A percentile compares a stretch with the other conserved stretches of the same genome.
Conservation (phyloP, 2,329 filamentous ascomycete species). For the Fusarium sp. region DNA sequence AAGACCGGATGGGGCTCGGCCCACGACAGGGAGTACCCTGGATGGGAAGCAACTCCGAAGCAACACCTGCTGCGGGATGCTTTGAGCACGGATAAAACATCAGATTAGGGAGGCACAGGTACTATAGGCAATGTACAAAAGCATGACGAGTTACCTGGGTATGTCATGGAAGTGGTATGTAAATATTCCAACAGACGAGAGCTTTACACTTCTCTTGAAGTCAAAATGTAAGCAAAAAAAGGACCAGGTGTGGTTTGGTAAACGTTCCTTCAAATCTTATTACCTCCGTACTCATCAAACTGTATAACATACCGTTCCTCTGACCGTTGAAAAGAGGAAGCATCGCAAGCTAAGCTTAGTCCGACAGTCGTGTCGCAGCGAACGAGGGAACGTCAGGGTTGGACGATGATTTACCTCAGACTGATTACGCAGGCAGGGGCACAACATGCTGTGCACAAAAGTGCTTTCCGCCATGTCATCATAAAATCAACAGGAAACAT, state of each 20-base stretch:
- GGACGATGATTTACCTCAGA: conserved; percentile 19
- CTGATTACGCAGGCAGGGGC: conserved; percentile 32
- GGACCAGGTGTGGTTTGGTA: neutral
- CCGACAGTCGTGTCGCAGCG: neutral
- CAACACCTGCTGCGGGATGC: conserved; percentile 29
- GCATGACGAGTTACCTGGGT: neutral
- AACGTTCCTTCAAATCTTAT: conserved; percentile 7
- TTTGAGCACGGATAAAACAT: conserved; percentile 24
- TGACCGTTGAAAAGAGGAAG: neutral
- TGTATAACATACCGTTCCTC: neutral
- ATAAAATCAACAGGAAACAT: conserved; percentile 31
- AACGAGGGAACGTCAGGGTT: conserved; percentile 5
- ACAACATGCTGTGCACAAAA: conserved; percentile 10
- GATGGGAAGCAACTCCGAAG: conserved; percentile 37
- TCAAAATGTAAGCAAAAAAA: neutral
- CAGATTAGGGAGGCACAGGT: conserved; percentile 6
- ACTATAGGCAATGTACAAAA: neutral
- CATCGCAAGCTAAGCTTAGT: conserved; percentile 13
- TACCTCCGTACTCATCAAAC: neutral
- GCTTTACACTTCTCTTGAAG: neutral
- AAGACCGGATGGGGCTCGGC: conserved; percentile 21
- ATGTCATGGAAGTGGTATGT: too few species aligned
- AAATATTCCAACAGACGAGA: neutral
- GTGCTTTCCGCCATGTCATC: conserved; percentile 8
- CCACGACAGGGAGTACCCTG: conserved; percentile 28